These are phyloP conservation scores for Lepidium sativum DNA, from an alignment of 345 rosid species.

Conservation along the genomic window DNA sequence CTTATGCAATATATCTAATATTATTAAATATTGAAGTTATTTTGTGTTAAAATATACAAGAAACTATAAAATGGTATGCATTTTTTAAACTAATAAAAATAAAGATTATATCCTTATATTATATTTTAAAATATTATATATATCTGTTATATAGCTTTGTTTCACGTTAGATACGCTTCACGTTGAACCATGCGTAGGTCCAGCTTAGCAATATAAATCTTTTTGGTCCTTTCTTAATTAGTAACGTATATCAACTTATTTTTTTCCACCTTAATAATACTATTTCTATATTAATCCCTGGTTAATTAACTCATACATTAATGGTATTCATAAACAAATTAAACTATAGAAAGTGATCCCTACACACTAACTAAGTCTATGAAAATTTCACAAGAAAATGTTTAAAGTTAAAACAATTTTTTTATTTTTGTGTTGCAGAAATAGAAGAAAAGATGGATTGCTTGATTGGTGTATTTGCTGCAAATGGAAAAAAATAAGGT, in stretches of 20 bases:
- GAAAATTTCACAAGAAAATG: neutral
- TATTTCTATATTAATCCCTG: neutral
- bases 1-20: no score
- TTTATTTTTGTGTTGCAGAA: neutral
- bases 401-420: neutral
- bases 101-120: no score
- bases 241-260: conserved; percentile 3
- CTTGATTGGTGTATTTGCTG: conserved; percentile 13
- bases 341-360: neutral
- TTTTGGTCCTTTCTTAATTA: neutral
- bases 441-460: neutral
- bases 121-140: no score
- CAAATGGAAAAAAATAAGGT: conserved; percentile 17
- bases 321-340: neutral
- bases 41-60: no score
- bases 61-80: no score
- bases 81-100: no score
- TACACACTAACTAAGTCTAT: neutral
- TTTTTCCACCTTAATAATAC: neutral
- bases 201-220: neutral
- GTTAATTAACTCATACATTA: neutral
- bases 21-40: no score
- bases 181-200: no score
- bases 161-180: neutral
- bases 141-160: neutral